Percentiles rank a stretch among this genome's conserved stretches.
These are phyloP conservation scores for Moringa oleifera DNA, from an alignment of 345 rosid species.

Conservation along the genomic window DNA sequence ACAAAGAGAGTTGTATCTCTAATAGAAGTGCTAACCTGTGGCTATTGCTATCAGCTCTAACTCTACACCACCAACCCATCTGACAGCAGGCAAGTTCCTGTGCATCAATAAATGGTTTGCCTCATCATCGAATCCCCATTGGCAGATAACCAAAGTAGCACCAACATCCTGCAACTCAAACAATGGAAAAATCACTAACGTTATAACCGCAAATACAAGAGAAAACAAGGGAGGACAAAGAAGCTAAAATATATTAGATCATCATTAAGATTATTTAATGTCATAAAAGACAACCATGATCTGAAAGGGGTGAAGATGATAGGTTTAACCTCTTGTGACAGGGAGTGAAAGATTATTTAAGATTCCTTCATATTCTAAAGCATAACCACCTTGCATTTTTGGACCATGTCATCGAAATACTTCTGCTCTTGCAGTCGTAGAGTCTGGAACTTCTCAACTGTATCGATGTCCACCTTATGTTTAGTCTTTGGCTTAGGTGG, in stretches of 20 bases:
- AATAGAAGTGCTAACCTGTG: slow-evolving; percentile 47
- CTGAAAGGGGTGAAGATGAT: background rate
- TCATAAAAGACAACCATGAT: too few species aligned
- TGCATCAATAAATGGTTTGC: slow-evolving; percentile 96
- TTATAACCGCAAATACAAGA: background rate
- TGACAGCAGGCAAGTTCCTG: slow-evolving; percentile 93
- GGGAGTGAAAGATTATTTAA: background rate
- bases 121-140: slow-evolving; percentile 99
- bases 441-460: slow-evolving; percentile 90
- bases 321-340: background rate
- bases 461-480: slow-evolving; percentile 98
- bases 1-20: background rate
- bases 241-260: background rate
- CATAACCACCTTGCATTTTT: slow-evolving; percentile 71
- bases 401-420: slow-evolving; percentile 96
- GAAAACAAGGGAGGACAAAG: too few species aligned
- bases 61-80: slow-evolving; percentile 99
- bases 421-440: slow-evolving; percentile 85
- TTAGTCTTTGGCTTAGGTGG: slow-evolving; percentile 99
- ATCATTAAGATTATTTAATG: too few species aligned
- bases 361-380: background rate
- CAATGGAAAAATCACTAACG: too few species aligned
- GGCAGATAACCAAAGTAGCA: slow-evolving; percentile 94
- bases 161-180: slow-evolving; percentile 74
- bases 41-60: slow-evolving; percentile 97